Evolutionary conservation across 306 rosid species (phyloP), one percentile per base, ranked within the genome.

Genomic region (Neltuma alba): DNA sequence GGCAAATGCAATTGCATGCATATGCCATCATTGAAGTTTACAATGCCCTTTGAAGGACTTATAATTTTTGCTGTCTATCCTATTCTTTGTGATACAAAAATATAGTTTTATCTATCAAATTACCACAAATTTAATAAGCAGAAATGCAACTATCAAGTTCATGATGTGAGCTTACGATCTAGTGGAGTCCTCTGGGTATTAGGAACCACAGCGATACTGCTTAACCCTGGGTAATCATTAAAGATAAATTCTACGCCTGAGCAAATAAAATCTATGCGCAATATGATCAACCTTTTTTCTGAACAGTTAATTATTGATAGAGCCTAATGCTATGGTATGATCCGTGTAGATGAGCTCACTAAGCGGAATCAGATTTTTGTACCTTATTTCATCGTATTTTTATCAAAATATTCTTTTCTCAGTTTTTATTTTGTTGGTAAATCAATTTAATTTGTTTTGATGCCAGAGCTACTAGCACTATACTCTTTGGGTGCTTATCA

Each of bases 121-220:
- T 10, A n/a, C 12, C 21, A 45, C 47, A 28, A 72, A 48, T 48
- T n/a, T 11, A 31, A 20, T 10, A 33, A 31, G 8, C 21, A 20
- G 68, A 62, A 30, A 76, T 9, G 48, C 66, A 40, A 76, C 34
- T 33, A 47, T 31, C 72, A 33, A 33, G 36, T 5, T 76, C 34
- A 31, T 61, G 55, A 76, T 31, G 70, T 48, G 36, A 75, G 55
- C 47, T 21, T 74, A 40, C 41, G n/a, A 58, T 64, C 72, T 42
- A 44, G 15, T 28, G 37, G 25, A 44, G n/a, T 16, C 14, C 28
- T 23, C 8, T 42, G 57, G 48, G 66, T 20, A 73, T 50, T 2
- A 72, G 27, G 0, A 33, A 34, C 13, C 33, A 21, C 63, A 3
- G 47, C 64, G 33, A 20, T 72, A 48, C 14, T 33, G 13, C 31